Evolutionary conservation across 1,284 basidiomycete genomes (phyloP).

Genomic region (Taiwanofungus camphoratus): DNA sequence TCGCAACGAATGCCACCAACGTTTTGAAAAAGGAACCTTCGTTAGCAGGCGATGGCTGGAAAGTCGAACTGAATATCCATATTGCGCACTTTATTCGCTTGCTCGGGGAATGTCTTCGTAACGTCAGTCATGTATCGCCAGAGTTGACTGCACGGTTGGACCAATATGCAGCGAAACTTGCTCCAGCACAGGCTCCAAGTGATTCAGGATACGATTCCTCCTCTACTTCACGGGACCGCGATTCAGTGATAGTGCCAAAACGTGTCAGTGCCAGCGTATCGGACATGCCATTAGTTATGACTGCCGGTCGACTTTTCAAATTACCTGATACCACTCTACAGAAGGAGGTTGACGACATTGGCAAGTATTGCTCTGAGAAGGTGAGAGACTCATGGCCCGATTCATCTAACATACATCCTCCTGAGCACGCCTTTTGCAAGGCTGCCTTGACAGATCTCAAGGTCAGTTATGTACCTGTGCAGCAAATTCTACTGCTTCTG

Average conservation of each 20-base stretch:
- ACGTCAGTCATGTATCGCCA: slow-evolving; percentile 70
- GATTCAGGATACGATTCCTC: slow-evolving; percentile 68
- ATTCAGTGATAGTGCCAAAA: slow-evolving; percentile 41
- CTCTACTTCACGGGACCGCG: slow-evolving; percentile 50
- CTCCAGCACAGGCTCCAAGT: slow-evolving; percentile 43
- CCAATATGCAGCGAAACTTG: slow-evolving; percentile 77
- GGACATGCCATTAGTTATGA: slow-evolving; percentile 74
- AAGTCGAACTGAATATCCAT: slow-evolving; percentile 86
- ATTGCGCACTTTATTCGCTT: slow-evolving; percentile 85
- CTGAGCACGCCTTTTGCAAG: slow-evolving; percentile 37
- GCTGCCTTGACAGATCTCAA: slow-evolving; percentile 83
- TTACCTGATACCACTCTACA: slow-evolving; percentile 64
- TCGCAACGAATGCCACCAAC: slow-evolving; percentile 85
- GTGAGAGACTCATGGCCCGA: slow-evolving; percentile 31
- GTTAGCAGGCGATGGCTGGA: slow-evolving; percentile 83
- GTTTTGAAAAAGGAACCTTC: slow-evolving; percentile 80
- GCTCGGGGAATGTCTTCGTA: slow-evolving; percentile 73
- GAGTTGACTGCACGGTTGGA: slow-evolving; percentile 82
- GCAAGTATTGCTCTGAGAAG: slow-evolving; percentile 75
- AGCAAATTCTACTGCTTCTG: no score
- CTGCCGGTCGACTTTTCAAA: slow-evolving; percentile 73
- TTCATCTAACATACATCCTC: slow-evolving; percentile 6
- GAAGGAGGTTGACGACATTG: slow-evolving; percentile 69
- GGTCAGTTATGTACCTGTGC: slow-evolving; percentile 32
- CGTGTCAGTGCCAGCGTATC: slow-evolving; percentile 42